These are phyloP conservation scores for Termitomyces heimii DNA, from an alignment of 768 basidiomycete genomes.

Conservation along the genomic window DNA sequence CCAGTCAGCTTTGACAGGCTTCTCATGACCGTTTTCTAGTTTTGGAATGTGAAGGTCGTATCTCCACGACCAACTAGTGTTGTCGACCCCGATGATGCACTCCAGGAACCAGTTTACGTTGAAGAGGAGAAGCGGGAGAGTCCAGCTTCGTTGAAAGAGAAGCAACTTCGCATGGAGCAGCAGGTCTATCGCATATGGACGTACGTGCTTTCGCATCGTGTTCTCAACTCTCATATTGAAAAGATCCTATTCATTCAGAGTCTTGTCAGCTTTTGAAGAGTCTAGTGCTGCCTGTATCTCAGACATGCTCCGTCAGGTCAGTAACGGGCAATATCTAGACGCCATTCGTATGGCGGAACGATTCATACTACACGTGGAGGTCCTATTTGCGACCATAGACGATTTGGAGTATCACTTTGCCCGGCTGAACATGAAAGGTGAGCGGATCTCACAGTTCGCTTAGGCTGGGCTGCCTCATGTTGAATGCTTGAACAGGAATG, in stretches of 20 bases:
- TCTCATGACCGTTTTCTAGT: slow-evolving; percentile 38
- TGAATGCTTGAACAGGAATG: slow-evolving; percentile 59
- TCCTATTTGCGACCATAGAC: slow-evolving; percentile 94
- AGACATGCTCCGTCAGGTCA: slow-evolving; percentile 97
- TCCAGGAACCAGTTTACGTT: slow-evolving; percentile 48
- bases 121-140: slow-evolving; percentile 83
- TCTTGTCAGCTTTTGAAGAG: slow-evolving; percentile 96
- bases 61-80: slow-evolving; percentile 65
- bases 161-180: slow-evolving; percentile 92
- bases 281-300: slow-evolving; percentile 99
- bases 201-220: slow-evolving; percentile 38
- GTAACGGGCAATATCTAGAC: slow-evolving; percentile 92
- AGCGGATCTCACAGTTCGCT: slow-evolving; percentile 17
- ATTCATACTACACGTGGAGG: slow-evolving; percentile 97
- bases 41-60: slow-evolving; percentile 97
- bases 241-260: slow-evolving; percentile 38
- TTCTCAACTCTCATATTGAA: slow-evolving; percentile 8
- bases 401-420: slow-evolving; percentile 90
- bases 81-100: slow-evolving; percentile 45
- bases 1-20: neutral
- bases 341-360: slow-evolving; percentile 98
- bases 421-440: slow-evolving; percentile 79
- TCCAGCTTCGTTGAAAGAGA: slow-evolving; percentile 74
- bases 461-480: slow-evolving; percentile 4
- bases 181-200: slow-evolving; percentile 99